Percentiles rank a stretch among this genome's conserved stretches.
Conservation (phyloP, 352 stramenopile species). For the Pythium angustatum region DNA sequence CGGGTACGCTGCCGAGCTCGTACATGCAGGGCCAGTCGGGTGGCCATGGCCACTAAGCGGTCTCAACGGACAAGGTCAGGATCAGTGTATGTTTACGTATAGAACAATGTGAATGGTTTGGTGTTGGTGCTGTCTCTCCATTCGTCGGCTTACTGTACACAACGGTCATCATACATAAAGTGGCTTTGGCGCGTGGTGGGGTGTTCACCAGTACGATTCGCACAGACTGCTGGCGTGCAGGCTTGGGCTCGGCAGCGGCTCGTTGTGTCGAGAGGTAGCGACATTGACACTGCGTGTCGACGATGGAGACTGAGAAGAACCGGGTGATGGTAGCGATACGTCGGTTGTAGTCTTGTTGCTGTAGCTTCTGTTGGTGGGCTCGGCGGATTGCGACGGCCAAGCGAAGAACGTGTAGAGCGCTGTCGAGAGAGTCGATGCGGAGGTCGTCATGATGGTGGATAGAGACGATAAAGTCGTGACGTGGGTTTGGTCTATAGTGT, state of each 20-base stretch:
- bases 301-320: not conserved
- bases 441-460: not conserved
- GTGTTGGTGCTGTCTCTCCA: not conserved
- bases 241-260: conserved; percentile 15
- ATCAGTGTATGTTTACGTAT: too few relatives aligned
- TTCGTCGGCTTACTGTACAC: not conserved
- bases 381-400: not conserved
- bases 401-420: not conserved
- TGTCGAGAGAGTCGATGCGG: not conserved
- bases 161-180: too few relatives aligned
- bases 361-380: not conserved
- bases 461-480: too few relatives aligned
- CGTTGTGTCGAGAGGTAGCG: not conserved
- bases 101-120: not conserved
- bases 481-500: too few relatives aligned
- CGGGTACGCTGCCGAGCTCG: conserved; percentile 10
- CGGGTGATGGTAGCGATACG: not conserved
- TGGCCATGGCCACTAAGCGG: not conserved
- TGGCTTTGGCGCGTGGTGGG: too few relatives aligned
- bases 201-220: conserved; percentile 20
- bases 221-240: conserved; percentile 14
- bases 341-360: too few relatives aligned
- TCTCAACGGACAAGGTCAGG: too few relatives aligned
- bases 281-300: not conserved
- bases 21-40: conserved; percentile 18